These are phyloP conservation scores for Miscanthus sacchariflorus DNA, from an alignment of 202 grass and related monocot genomes.

Conservation along the genomic window DNA sequence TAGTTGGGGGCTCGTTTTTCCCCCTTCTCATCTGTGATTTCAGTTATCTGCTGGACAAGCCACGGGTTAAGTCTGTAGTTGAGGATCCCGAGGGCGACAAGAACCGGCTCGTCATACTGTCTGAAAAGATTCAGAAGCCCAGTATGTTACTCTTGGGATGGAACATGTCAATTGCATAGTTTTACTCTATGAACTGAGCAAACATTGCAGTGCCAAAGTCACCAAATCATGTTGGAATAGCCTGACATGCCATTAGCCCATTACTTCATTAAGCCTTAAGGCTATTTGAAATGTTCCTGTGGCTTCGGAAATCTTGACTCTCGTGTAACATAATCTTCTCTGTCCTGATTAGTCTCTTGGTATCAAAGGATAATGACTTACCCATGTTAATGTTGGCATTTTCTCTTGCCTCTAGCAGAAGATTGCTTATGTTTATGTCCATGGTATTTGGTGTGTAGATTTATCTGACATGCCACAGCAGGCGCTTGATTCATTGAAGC, in stretches of 20 bases:
- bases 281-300: not conserved
- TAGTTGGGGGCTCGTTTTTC: conserved; percentile 2
- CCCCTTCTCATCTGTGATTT: not conserved
- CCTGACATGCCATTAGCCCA: not conserved
- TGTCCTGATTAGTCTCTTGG: conserved; percentile 17
- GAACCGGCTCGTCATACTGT: conserved; percentile 80
- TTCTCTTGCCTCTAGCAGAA: conserved; percentile 15
- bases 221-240: not conserved
- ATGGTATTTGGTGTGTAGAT: conserved; percentile 60
- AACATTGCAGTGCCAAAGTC: not conserved
- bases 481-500: conserved; percentile 71
- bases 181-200: conserved; percentile 8
- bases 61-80: conserved; percentile 82
- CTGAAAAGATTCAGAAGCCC: conserved; percentile 84
- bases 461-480: conserved; percentile 75
- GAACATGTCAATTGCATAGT: not conserved
- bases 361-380: not conserved
- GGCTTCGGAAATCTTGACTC: not conserved
- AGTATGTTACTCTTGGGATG: conserved; percentile 53
- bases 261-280: not conserved
- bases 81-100: conserved; percentile 79
- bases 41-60: conserved; percentile 79
- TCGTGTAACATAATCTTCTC: conserved; percentile 3
- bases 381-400: not conserved
- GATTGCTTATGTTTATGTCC: conserved; percentile 4